These are phyloP conservation scores for Apodospora peruviana DNA, from an alignment of 495 filamentous ascomycete species.

Conservation along the genomic window DNA sequence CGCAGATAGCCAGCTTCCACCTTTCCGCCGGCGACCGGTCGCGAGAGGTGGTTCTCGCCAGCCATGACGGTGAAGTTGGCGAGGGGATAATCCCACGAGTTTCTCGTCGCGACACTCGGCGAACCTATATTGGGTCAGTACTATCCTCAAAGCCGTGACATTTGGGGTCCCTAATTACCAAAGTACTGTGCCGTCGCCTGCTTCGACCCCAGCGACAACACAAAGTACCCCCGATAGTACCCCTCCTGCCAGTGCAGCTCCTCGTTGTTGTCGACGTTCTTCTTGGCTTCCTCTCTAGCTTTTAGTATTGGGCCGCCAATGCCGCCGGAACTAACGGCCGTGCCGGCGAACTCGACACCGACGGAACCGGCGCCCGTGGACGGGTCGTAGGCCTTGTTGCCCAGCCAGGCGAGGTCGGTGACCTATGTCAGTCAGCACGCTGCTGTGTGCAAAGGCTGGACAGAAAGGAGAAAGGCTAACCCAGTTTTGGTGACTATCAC, in stretches of 20 bases:
- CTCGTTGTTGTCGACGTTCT: constrained; percentile 42
- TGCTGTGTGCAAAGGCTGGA: neutral
- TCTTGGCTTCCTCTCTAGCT: constrained; percentile 27
- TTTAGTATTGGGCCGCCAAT: constrained; percentile 42
- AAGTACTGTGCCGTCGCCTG: constrained; percentile 48
- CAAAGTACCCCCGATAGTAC: constrained; percentile 62
- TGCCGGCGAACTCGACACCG: constrained; percentile 63
- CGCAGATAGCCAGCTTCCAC: constrained; percentile 40
- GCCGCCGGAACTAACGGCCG: constrained; percentile 51
- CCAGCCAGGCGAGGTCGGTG: constrained; percentile 60
- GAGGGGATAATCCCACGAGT: constrained; percentile 49
- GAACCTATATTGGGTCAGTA: neutral
- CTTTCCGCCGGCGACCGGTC: constrained; percentile 42
- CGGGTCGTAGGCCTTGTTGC: constrained; percentile 49
- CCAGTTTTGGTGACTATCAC: constrained; percentile 47
- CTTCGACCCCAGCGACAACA: constrained; percentile 45
- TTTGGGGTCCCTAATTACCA: too few relatives aligned
- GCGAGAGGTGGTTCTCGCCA: constrained; percentile 46
- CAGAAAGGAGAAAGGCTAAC: neutral
- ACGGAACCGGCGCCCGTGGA: constrained; percentile 52
- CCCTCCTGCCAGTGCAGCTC: constrained; percentile 65
- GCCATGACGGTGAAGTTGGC: constrained; percentile 57
- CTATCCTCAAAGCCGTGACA: neutral
- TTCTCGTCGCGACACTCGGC: constrained; percentile 34
- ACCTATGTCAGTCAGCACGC: constrained; percentile 41